Conservation (phyloP, 352 stramenopile species). For the Phytophthora podocarpi region DNA sequence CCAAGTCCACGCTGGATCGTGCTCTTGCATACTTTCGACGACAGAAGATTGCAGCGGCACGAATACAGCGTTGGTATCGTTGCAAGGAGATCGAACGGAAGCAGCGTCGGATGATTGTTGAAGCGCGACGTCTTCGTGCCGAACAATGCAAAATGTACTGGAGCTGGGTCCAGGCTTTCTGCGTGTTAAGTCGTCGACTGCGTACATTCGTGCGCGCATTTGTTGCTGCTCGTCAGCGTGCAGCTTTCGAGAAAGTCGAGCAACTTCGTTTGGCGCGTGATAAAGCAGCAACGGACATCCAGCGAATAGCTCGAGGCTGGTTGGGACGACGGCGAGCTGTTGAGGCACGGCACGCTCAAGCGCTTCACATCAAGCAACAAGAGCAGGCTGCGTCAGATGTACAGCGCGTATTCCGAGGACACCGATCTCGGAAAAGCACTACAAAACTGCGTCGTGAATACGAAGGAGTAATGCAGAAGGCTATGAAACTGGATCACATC, state of each 20-base stretch:
- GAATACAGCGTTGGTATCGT: slow-evolving; percentile 64
- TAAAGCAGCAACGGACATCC: slow-evolving; percentile 39
- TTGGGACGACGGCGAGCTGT: slow-evolving; percentile 38
- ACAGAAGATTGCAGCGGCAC: slow-evolving; percentile 43
- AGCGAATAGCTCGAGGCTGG: slow-evolving; percentile 47
- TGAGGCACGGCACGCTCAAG: slow-evolving; percentile 18
- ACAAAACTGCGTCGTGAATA: slow-evolving; percentile 15
- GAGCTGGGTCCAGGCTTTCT: slow-evolving; percentile 35
- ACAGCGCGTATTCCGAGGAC: slow-evolving; percentile 50
- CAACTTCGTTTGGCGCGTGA: slow-evolving; percentile 35
- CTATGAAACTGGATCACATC: slow-evolving; percentile 10
- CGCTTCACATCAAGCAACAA: slow-evolving; percentile 22
- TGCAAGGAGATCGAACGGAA: slow-evolving; percentile 26
- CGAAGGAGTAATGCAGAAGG: slow-evolving; percentile 19
- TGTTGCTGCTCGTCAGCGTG: slow-evolving; percentile 40
- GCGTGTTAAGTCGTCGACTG: slow-evolving; percentile 34
- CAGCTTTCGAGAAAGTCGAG: slow-evolving; percentile 44
- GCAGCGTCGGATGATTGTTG: slow-evolving; percentile 31
- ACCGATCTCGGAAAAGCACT: slow-evolving; percentile 24
- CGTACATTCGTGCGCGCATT: slow-evolving; percentile 39
- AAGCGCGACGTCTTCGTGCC: slow-evolving; percentile 28
- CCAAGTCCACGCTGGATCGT: slow-evolving; percentile 49
- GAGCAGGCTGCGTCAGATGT: slow-evolving; percentile 34
- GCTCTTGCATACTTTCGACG: slow-evolving; percentile 48
- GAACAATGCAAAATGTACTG: slow-evolving; percentile 36